Evolutionary conservation across 129 eudicot species (phyloP).

Genomic region (Sambucus nigra): DNA sequence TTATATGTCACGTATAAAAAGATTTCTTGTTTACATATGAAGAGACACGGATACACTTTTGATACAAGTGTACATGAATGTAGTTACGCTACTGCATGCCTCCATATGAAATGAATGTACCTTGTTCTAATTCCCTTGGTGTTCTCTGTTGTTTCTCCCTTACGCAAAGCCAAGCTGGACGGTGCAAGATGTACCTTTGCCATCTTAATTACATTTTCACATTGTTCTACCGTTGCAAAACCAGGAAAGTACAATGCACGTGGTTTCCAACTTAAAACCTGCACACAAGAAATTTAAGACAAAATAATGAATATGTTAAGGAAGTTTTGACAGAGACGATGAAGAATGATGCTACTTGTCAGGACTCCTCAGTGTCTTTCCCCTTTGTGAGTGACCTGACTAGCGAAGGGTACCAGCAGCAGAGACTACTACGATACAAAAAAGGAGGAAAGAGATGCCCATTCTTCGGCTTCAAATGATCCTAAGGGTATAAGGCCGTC

Average conservation of each 20-base stretch:
- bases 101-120: slow-evolving; percentile 20
- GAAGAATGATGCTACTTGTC: too few relatives aligned
- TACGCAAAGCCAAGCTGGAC: slow-evolving; percentile 71
- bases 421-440: too few relatives aligned
- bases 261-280: slow-evolving; percentile 90
- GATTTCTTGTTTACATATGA: too few relatives aligned
- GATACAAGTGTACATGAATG: slow-evolving; percentile 1
- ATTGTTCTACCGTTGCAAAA: slow-evolving; percentile 71
- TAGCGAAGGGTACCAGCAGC: too few relatives aligned
- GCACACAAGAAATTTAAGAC: slow-evolving; percentile 10
- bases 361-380: too few relatives aligned
- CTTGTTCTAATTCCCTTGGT: slow-evolving; percentile 85
- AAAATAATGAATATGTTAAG: background rate
- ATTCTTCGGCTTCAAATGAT: too few relatives aligned
- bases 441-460: too few relatives aligned
- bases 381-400: too few relatives aligned
- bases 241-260: slow-evolving; percentile 70
- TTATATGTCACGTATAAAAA: too few relatives aligned
- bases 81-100: background rate
- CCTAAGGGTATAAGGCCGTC: too few relatives aligned
- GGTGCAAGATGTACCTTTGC: slow-evolving; percentile 63
- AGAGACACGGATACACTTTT: background rate
- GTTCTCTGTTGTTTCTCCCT: slow-evolving; percentile 72
- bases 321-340: background rate
- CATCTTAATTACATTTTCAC: slow-evolving; percentile 50